Evolutionary conservation across 805 yeast genomes (phyloP), one percentile per base, ranked within the genome.

Genomic region (Tetrapisispora pingtungensis): DNA sequence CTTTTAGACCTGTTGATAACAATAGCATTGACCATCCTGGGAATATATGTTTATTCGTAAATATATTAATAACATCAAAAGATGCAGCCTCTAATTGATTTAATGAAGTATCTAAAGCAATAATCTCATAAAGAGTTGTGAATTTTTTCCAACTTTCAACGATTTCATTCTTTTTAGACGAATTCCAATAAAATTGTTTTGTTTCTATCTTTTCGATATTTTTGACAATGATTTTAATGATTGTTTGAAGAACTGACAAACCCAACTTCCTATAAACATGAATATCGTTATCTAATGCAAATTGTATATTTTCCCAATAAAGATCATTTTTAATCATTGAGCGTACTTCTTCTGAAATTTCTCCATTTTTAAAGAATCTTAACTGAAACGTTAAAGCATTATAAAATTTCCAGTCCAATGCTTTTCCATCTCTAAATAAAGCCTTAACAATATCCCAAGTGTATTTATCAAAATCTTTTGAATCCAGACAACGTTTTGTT

Each of bases 31-130:
- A 81, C 89, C 95, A 87, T 0, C 80, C 70, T 1, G 80, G 70
- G 31, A 80, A 79, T 42, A 87, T 72, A 0, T 84, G 75, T 1
- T 60, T 49, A 3, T 74, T 71, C 0, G 70, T 56, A 20, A 85
- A 68, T 13, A 84, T 59, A 1, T 64, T 65, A 1, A 77, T 58
- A 36, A 88, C 74, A 53, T 85, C 95, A 7, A 65, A 64, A 1
- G 73, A 62, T 0, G 93, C 90, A 12, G 86, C 95, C 52, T 80
- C 80, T 0, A 89, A 78, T 61, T 89, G 96, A 53, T 89, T 88
- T 53, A 85, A 64, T 0, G 96, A 84, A 0, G 96, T 78, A 58
- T 88, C 96, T 33, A 88, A 72, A 1, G 87, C 93, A 24, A 85
- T 65, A 39, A 88, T 83, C 56, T 88, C 96, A 54, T 77, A 82